Conservation (phyloP, 306 rosid genomes). For the Prunus mume region DNA sequence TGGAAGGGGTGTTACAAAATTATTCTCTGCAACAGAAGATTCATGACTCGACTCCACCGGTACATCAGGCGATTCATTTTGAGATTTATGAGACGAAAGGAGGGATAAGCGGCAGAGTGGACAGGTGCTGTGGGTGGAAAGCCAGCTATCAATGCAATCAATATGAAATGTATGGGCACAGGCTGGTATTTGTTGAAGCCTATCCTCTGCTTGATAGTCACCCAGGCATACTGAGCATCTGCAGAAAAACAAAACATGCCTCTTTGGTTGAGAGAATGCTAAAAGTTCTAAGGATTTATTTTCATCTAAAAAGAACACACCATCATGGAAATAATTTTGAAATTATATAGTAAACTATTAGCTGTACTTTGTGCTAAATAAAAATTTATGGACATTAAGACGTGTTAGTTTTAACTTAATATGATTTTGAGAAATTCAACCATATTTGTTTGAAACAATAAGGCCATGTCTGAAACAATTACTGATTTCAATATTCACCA, state of each 20-base stretch:
- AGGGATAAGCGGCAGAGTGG: slow-evolving; percentile 92
- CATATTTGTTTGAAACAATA: background rate
- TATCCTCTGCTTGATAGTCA: slow-evolving; percentile 77
- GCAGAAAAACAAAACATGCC: slow-evolving; percentile 1
- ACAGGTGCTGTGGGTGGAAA: slow-evolving; percentile 71
- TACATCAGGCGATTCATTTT: slow-evolving; percentile 29
- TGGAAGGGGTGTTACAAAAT: slow-evolving; percentile 23
- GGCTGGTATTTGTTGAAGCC: slow-evolving; percentile 83
- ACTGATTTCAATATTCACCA: background rate
- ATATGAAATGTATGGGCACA: slow-evolving; percentile 85
- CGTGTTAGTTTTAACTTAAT: background rate
- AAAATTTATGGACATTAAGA: background rate
- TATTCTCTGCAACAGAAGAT: slow-evolving; percentile 24
- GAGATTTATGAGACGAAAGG: slow-evolving; percentile 45
- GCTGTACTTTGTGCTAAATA: background rate
- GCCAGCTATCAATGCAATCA: slow-evolving; percentile 91
- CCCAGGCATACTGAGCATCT: slow-evolving; percentile 89
- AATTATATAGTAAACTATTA: background rate
- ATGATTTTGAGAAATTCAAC: background rate
- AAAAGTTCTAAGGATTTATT: background rate
- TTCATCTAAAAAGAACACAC: background rate
- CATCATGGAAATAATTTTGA: background rate
- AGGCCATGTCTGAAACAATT: background rate
- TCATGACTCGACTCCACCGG: slow-evolving; percentile 29
- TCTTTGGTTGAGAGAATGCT: background rate